These are phyloP conservation scores for Ceratobasidium sp. DNA, from an alignment of 1,284 basidiomycete genomes.

Conservation along the genomic window DNA sequence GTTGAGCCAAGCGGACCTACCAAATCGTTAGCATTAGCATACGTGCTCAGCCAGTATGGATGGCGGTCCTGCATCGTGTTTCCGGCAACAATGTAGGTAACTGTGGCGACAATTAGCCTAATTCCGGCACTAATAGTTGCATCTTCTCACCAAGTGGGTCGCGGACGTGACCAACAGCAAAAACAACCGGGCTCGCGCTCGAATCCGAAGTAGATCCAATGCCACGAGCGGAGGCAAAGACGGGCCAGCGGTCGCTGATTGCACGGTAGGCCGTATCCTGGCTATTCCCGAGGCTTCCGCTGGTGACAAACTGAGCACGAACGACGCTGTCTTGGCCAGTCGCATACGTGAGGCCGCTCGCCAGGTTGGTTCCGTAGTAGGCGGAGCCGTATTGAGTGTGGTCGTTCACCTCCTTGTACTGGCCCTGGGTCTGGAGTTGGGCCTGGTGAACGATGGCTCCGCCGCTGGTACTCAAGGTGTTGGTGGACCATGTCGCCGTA, in stretches of 20 bases:
- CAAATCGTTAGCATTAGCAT: slow-evolving; percentile 58
- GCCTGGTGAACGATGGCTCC: slow-evolving; percentile 68
- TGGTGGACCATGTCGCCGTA: slow-evolving; percentile 64
- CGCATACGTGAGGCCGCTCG: slow-evolving; percentile 67
- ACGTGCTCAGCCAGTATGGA: slow-evolving; percentile 64
- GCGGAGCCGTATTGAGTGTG: slow-evolving; percentile 73
- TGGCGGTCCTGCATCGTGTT: slow-evolving; percentile 61
- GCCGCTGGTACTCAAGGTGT: slow-evolving; percentile 53
- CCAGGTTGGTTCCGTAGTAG: slow-evolving; percentile 67
- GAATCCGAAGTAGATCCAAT: slow-evolving; percentile 53
- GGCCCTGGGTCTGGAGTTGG: slow-evolving; percentile 61
- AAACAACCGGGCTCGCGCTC: slow-evolving; percentile 58
- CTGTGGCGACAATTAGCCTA: slow-evolving; percentile 48
- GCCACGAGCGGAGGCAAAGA: slow-evolving; percentile 71
- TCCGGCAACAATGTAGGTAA: slow-evolving; percentile 65
- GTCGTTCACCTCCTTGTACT: slow-evolving; percentile 66
- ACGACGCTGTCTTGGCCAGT: slow-evolving; percentile 67
- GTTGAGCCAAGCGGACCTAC: too few relatives aligned
- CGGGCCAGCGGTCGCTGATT: slow-evolving; percentile 70
- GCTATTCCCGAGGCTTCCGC: slow-evolving; percentile 64
- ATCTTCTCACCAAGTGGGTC: slow-evolving; percentile 58
- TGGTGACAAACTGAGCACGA: slow-evolving; percentile 67
- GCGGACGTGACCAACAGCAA: slow-evolving; percentile 68
- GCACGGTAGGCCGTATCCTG: slow-evolving; percentile 69
- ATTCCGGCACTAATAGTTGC: background rate